phyloP scores from a whole-genome alignment of 2,329 filamentous ascomycete genomes.

The Colletotrichum siamense region DNA sequence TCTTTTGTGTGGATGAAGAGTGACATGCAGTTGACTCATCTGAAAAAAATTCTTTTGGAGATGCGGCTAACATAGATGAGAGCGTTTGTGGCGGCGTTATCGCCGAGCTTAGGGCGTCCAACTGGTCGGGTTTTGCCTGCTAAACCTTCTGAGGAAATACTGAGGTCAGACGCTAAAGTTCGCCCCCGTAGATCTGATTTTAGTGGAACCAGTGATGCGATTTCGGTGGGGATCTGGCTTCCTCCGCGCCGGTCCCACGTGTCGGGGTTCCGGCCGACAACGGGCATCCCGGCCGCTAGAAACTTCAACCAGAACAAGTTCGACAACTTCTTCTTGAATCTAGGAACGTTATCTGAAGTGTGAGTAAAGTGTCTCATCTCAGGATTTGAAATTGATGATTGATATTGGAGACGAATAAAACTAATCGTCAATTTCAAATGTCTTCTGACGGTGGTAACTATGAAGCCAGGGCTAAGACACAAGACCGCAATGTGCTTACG shows the following conservation, averaged over 20 bases:
- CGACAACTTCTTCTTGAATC: too few relatives aligned
- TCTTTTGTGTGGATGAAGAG: conserved; percentile 2
- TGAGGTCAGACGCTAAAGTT: neutral
- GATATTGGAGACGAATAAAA: too few relatives aligned
- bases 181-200: neutral
- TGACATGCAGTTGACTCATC: conserved; percentile 15
- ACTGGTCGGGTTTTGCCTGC: neutral
- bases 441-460: too few relatives aligned
- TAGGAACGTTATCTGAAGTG: too few relatives aligned
- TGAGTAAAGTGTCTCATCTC: too few relatives aligned
- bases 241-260: neutral
- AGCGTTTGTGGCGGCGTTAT: conserved; percentile 1
- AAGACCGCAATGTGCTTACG: too few relatives aligned
- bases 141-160: neutral
- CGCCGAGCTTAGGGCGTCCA: neutral
- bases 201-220: conserved; percentile 5
- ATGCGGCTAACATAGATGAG: conserved; percentile 1
- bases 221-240: neutral
- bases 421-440: too few relatives aligned
- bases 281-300: neutral
- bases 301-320: too few relatives aligned
- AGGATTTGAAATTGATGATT: too few relatives aligned
- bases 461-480: too few relatives aligned
- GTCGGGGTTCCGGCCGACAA: neutral
- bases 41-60: conserved; percentile 5